Base-by-base conservation (phyloP, 1,139 yeast genomes). In the Yamadazyma epiphylla region DNA sequence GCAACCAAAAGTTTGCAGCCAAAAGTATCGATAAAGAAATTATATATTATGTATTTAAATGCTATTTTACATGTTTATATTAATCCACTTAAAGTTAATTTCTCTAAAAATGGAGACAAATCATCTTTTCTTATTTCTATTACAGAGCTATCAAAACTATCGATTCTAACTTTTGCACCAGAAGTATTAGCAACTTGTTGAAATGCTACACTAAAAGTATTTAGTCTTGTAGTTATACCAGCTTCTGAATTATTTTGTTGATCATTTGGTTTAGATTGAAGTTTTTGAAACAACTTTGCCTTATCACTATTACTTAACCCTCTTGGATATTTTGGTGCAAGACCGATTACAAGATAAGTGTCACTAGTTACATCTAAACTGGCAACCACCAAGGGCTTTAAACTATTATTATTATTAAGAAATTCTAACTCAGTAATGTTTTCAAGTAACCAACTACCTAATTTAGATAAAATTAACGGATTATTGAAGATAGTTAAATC, bases 401-500 rank as follows among this genome's bases (percentile, higher is more conserved):
- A 60, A 30, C 76, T 74, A 29, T 49, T 53, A 29, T 50, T 52
- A 28, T 55, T 53, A 34, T 58, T 60, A 31, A 54, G 41, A 29
- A 67, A 62, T 41, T 85, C 89, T 17, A 82, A 64, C 48, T 88
- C 96, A 4, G 94, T 84, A 47, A 91, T 83, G 39, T 87, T 84
- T 51, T 91, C 98, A 27, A 88, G 65, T 5, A 94, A 66, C 98
- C 98, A 94, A 32, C 79, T 74, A 0, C 97, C 97, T 17, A 94
- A 62, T 45, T 94, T 76, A 19, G 87, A 68, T 32, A 94, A 59
- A 29, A 95, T 86, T 36, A 91, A 60, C 3, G 98, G 98, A 53
- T 91, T 94, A 41, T 75, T 74, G 55, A 87, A 89, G 33, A 85
- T 60, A 26, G 70, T 75, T 25, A 87, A 62, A 48, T 87, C 94